Evolutionary conservation across 768 basidiomycete genomes (phyloP).

Genomic region (Xerocomus brunneocitrinus): DNA sequence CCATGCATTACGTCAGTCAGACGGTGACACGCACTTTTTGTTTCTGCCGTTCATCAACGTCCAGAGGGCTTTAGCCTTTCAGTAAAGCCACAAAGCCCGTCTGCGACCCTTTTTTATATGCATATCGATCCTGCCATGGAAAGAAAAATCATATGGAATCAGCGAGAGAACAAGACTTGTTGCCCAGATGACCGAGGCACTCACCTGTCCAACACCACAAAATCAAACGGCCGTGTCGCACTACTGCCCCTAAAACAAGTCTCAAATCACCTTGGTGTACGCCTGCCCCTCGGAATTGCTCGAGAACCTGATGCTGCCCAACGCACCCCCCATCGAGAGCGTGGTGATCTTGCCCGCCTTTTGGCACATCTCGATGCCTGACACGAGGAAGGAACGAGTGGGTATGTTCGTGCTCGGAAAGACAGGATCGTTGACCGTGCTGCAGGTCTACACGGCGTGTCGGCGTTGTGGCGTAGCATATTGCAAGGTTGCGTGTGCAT

Average conservation of each 20-base stretch:
- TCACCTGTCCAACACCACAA: conserved; percentile 68
- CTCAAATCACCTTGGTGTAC: conserved; percentile 68
- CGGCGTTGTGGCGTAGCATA: not conserved
- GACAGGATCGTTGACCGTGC: conserved; percentile 47
- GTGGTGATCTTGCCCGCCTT: conserved; percentile 58
- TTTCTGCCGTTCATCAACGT: conserved; percentile 26
- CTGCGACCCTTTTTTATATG: conserved; percentile 44
- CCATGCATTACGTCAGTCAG: not conserved
- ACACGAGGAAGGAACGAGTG: conserved; percentile 55
- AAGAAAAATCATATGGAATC: not conserved
- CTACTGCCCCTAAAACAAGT: conserved; percentile 60
- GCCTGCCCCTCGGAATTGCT: conserved; percentile 51
- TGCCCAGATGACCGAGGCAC: not conserved
- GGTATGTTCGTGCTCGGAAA: conserved; percentile 61
- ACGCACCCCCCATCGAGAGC: conserved; percentile 56
- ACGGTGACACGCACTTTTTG: conserved; percentile 21
- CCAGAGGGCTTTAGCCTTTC: conserved; percentile 15
- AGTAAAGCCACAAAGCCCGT: conserved; percentile 30
- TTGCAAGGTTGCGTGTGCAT: not conserved
- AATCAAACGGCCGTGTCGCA: conserved; percentile 63
- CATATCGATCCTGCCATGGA: conserved; percentile 34
- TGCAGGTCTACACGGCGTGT: conserved; percentile 53
- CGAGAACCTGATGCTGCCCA: conserved; percentile 55
- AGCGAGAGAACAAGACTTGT: not conserved
- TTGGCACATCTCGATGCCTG: conserved; percentile 63